Evolutionary conservation across 805 yeast species (phyloP).

Genomic region (Schwanniomyces polymorphus): DNA sequence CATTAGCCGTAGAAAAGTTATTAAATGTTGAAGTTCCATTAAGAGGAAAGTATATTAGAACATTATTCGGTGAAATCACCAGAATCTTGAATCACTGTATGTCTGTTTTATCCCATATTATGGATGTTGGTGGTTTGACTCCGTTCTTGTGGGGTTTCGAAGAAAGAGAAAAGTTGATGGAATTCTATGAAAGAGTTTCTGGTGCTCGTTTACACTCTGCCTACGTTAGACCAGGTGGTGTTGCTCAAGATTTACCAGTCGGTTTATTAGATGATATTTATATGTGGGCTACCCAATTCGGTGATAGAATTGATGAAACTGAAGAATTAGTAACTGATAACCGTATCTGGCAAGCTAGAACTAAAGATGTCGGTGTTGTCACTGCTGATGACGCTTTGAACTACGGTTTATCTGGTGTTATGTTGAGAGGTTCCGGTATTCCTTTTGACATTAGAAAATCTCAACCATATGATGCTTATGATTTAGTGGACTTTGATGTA

Average conservation of each 20-base stretch:
- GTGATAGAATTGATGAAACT: constrained; percentile 87
- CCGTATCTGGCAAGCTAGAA: constrained; percentile 90
- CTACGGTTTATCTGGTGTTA: constrained; percentile 79
- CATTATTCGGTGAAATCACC: constrained; percentile 84
- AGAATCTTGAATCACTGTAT: constrained; percentile 80
- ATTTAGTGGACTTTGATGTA: constrained; percentile 79
- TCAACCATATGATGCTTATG: constrained; percentile 90
- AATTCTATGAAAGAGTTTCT: constrained; percentile 84
- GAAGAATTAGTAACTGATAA: constrained; percentile 88
- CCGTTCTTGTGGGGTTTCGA: constrained; percentile 95
- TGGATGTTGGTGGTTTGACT: constrained; percentile 94
- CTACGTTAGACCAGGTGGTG: constrained; percentile 91
- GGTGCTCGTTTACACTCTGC: constrained; percentile 91
- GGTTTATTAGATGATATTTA: constrained; percentile 87
- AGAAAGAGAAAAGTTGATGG: constrained; percentile 91
- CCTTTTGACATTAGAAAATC: constrained; percentile 85
- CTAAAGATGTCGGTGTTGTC: constrained; percentile 74
- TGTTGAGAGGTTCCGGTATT: constrained; percentile 89
- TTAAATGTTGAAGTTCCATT: constrained; percentile 82
- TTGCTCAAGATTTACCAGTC: constrained; percentile 81
- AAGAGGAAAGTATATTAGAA: constrained; percentile 82
- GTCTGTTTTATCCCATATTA: constrained; percentile 84
- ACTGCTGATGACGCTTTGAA: constrained; percentile 86
- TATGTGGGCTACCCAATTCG: constrained; percentile 96
- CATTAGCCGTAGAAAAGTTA: constrained; percentile 81